Base-by-base conservation (phyloP, 306 rosid genomes). In the Vigna radiata region DNA sequence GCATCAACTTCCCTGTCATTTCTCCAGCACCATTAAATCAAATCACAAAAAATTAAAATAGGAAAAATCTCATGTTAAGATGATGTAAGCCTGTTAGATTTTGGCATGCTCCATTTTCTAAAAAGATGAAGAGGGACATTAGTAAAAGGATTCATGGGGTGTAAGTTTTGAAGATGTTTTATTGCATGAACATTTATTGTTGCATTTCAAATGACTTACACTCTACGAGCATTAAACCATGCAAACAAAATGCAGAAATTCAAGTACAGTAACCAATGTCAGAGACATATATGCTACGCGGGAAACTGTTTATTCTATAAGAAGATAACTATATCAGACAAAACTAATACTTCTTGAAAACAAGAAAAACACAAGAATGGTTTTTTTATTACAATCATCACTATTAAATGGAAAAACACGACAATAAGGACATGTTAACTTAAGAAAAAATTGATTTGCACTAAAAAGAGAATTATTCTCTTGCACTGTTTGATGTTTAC, bases 1-100 rank as follows among this genome's bases (percentile, higher is more conserved):
- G 88, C 92, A 87, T 80, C 87, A 90, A 83, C 59, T 90, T 92
- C 67, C 88, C 96, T 94, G 85, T 39, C 66, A 77, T 8, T 76
- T 27, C 48, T n/a, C 23, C 2, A 47, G n/a, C 41, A 53, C 27
- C 76, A 56, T 60, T 67, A 68, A 29, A 49, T 70, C 68, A 75
- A 17, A 63, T 3, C 44, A 37, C 36, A 69, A 1, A 27, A 1
- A 5, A 5, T 33, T 2, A 29, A 43, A 46, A 25, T n/a, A 50
- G 12, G 14, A 5, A 18, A 1, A 0, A 49, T 41, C 7, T 64
- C 11, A 19, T n/a, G 23, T 16, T 16, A 31, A 36, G 7, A 36
- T 50, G 43, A 33, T 33, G 29, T 36, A n/a, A 19, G 36, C 47
- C 13, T 63, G 10, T 47, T 4, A 60, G 29, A 25, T 58, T 16